Base-by-base conservation (phyloP, 306 rosid species). In the Phaseolus lunatus region DNA sequence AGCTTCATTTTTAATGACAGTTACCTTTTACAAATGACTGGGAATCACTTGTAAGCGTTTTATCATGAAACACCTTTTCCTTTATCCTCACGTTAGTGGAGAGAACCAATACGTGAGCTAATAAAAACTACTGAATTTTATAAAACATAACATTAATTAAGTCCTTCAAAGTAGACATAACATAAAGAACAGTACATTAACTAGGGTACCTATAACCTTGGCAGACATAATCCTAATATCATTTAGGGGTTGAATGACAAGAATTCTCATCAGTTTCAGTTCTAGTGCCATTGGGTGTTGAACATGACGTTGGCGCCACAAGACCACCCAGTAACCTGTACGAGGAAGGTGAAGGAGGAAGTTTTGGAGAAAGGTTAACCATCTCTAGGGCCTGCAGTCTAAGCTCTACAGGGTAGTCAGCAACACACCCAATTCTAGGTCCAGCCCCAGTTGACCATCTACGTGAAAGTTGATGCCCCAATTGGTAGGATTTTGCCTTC, bases 401-500 rank as follows among this genome's bases (percentile, higher is more conserved):
- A 72, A 95, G 84, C 82, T 92, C 91, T 3, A 74, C 78, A 11
- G 99, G 99, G 76, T 92, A 95, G 75, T 95, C 99, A 57, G 93
- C 93, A 48, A 95, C 94, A 74, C 97, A 95, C 31, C 99, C 97
- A 39, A 95, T 95, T 78, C 99, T 92, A 6, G 99, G 99, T 45
- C 99, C 99, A 43, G 94, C 96, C 73, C 99, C 99, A 0, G 97
- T 89, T 19, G 97, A 88, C 99, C 99, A 95, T 75, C 80, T 87
- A 24, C 83, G 92, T 1, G 94, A 84, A 33, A 95, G 89, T n/a
- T 87, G 86, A 70, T 92, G 86, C 39, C 99, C 99, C 53, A 95
- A 70, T 81, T 95, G 97, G 85, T 90, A 89, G 41, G 99, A 95
- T 18, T 84, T 85, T 8, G 86, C 87, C 77, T 87, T 92, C 90